phyloP scores from a whole-genome alignment of 1,284 basidiomycete species.

The Ustilago tritici region DNA sequence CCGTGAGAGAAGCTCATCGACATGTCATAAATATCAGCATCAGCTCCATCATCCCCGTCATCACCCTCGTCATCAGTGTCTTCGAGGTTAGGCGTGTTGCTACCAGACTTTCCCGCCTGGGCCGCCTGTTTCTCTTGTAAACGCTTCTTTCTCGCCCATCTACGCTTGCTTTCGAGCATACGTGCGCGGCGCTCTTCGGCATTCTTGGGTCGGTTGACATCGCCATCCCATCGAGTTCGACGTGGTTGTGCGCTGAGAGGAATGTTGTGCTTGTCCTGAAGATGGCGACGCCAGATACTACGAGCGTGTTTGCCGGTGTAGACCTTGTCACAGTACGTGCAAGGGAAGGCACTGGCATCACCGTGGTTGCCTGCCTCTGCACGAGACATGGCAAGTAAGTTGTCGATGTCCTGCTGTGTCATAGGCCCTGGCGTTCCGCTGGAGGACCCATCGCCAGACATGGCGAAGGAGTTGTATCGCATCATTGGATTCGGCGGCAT shows the following conservation, averaged over 20 bases:
- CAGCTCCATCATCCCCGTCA: slow-evolving; percentile 41
- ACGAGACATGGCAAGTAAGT: slow-evolving; percentile 60
- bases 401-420: slow-evolving; percentile 57
- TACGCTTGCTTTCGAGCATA: slow-evolving; percentile 72
- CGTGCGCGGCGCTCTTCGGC: slow-evolving; percentile 72
- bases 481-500: slow-evolving; percentile 34
- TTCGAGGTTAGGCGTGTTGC: slow-evolving; percentile 37
- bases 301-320: slow-evolving; percentile 74
- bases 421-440: slow-evolving; percentile 33
- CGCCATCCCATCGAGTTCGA: slow-evolving; percentile 74
- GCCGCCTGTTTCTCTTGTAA: slow-evolving; percentile 60
- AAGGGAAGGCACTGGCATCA: slow-evolving; percentile 67
- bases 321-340: slow-evolving; percentile 71
- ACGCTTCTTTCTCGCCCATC: slow-evolving; percentile 73
- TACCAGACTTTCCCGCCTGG: slow-evolving; percentile 32
- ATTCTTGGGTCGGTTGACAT: slow-evolving; percentile 72
- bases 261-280: slow-evolving; percentile 74
- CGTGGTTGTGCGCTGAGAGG: slow-evolving; percentile 72
- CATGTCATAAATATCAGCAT: slow-evolving; percentile 47
- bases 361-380: slow-evolving; percentile 53
- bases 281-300: slow-evolving; percentile 74
- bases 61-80: slow-evolving; percentile 34
- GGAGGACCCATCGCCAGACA: slow-evolving; percentile 35
- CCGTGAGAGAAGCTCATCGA: slow-evolving; percentile 31
- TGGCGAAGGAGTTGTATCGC: slow-evolving; percentile 39